Conservation (phyloP, 1,139 yeast genomes). For the Suhomyces guaymorum region DNA sequence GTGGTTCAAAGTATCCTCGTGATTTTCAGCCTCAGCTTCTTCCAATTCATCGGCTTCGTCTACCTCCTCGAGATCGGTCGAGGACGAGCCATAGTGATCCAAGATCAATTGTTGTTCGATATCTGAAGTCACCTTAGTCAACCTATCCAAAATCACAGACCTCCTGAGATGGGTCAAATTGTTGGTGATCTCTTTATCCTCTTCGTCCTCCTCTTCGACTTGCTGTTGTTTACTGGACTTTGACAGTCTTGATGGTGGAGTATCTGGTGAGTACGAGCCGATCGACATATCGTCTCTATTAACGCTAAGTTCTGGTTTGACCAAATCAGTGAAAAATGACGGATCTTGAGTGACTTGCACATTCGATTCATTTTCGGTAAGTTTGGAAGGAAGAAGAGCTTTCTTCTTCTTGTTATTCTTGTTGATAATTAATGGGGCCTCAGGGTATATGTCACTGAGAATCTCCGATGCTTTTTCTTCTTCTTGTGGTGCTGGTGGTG, state of each 20-base stretch:
- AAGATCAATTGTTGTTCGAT: conserved; percentile 35
- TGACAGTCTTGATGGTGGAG: conserved; percentile 25
- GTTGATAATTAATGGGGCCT: conserved; percentile 39
- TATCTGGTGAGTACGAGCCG: conserved; percentile 41
- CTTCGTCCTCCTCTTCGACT: conserved; percentile 13
- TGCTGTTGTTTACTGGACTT: conserved; percentile 5
- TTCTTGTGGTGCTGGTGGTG: conserved; percentile 14
- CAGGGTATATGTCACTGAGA: conserved; percentile 46
- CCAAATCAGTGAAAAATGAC: conserved; percentile 6
- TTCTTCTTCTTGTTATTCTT: conserved; percentile 28
- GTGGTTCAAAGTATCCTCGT: no score
- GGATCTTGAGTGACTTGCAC: background rate
- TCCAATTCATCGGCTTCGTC: conserved; percentile 11
- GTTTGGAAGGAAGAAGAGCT: conserved; percentile 18
- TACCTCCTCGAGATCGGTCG: conserved; percentile 8
- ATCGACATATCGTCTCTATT: conserved; percentile 27
- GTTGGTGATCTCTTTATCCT: conserved; percentile 12
- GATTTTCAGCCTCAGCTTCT: no score
- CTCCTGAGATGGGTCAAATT: conserved; percentile 27
- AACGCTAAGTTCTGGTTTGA: conserved; percentile 7
- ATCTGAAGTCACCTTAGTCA: conserved; percentile 44
- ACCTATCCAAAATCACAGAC: conserved; percentile 41
- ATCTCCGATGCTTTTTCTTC: conserved; percentile 37
- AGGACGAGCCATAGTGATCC: conserved; percentile 22
- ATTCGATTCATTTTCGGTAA: background rate